Percentiles rank a stretch among this genome's conserved stretches.
Evolutionary conservation across 108 stramenopile genomes (phyloP).

Genomic region (Stephanodiscus triporus): DNA sequence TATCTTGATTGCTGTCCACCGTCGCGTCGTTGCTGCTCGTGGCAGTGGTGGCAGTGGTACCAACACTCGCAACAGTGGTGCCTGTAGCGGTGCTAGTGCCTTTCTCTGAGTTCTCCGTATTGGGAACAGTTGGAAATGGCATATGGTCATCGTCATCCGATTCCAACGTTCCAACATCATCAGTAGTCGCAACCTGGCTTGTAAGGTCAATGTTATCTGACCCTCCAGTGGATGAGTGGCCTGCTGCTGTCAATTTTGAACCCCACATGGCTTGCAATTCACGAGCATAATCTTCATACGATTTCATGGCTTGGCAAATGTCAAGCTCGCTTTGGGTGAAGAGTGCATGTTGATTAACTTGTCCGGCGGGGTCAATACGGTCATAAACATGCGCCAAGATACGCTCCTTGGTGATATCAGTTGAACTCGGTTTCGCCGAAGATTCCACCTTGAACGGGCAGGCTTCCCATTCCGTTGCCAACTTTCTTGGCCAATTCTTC

Average conservation of each 20-base stretch:
- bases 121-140: not conserved
- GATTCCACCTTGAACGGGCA: conserved; percentile 23
- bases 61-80: not conserved
- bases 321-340: too few relatives aligned
- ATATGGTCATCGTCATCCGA: conserved; percentile 22
- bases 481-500: conserved; percentile 57
- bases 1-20: not conserved
- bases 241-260: conserved; percentile 17
- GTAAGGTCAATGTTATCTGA: too few relatives aligned
- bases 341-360: too few relatives aligned
- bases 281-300: conserved; percentile 65
- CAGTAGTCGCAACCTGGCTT: too few relatives aligned
- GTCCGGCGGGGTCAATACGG: too few relatives aligned
- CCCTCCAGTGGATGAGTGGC: not conserved
- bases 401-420: too few relatives aligned
- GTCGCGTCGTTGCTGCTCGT: conserved; percentile 5
- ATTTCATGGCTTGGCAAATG: conserved; percentile 12
- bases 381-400: too few relatives aligned
- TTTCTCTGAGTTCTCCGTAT: too few relatives aligned
- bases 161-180: conserved; percentile 1
- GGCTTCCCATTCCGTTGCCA: conserved; percentile 61
- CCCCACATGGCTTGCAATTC: conserved; percentile 64
- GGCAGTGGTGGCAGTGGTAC: conserved; percentile 4
- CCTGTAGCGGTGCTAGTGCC: too few relatives aligned
- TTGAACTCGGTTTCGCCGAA: not conserved